These are phyloP conservation scores for Trametes sp. DNA, from an alignment of 1,284 basidiomycete genomes.

Conservation along the genomic window DNA sequence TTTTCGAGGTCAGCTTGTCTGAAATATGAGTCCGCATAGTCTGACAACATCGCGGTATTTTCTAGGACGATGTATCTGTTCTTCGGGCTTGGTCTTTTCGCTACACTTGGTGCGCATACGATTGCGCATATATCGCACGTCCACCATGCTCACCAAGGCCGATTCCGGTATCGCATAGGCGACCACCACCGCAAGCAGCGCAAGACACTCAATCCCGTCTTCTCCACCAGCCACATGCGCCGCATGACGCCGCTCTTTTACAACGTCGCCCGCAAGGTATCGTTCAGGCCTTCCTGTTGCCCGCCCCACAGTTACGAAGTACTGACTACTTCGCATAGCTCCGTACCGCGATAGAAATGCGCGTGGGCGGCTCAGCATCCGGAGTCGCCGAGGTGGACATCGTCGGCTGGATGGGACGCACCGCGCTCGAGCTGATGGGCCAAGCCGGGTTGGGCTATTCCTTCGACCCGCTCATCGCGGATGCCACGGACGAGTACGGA, in stretches of 20 bases:
- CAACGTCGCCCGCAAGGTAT: constrained; percentile 20
- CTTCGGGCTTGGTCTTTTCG: constrained; percentile 19
- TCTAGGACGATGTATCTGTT: not conserved
- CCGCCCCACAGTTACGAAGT: not conserved
- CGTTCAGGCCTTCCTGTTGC: not conserved
- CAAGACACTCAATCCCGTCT: constrained; percentile 38
- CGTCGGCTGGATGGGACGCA: constrained; percentile 43
- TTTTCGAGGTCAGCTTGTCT: constrained; percentile 16
- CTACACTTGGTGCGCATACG: constrained; percentile 15
- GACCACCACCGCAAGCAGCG: constrained; percentile 28
- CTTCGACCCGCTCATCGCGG: constrained; percentile 41
- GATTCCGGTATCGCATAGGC: too few species aligned
- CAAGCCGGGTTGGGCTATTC: constrained; percentile 47
- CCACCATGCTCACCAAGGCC: not conserved
- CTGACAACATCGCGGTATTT: too few species aligned
- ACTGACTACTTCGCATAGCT: constrained; percentile 22
- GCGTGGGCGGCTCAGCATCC: not conserved
- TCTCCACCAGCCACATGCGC: constrained; percentile 36
- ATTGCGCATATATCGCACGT: not conserved
- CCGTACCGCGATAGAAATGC: constrained; percentile 28
- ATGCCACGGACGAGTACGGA: constrained; percentile 36
- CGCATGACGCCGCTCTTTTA: constrained; percentile 37
- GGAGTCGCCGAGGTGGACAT: constrained; percentile 40
- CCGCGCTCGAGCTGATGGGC: constrained; percentile 47
- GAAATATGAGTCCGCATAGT: not conserved